Percentiles rank a stretch among this genome's conserved stretches.
These are phyloP conservation scores for Cymbidium sinense DNA, from an alignment of 106 monocot species.

Conservation along the genomic window DNA sequence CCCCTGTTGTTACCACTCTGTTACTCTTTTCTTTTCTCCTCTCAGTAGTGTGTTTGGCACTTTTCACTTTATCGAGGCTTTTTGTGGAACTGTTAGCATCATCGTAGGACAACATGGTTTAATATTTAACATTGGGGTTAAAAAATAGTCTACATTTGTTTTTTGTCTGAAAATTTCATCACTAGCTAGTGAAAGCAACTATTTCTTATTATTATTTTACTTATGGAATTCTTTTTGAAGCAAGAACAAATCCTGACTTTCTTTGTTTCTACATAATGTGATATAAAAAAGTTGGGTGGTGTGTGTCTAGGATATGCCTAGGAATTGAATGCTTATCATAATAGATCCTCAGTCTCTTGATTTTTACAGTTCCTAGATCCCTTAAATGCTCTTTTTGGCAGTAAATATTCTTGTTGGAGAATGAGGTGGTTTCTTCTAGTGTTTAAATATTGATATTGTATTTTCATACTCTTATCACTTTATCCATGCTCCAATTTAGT, in stretches of 20 bases:
- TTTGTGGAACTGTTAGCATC: neutral
- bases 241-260: neutral
- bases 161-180: neutral
- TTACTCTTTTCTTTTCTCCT: neutral
- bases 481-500: neutral
- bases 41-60: neutral
- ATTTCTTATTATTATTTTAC: neutral
- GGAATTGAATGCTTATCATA: neutral
- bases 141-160: neutral
- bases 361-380: neutral
- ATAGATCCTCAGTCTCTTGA: neutral
- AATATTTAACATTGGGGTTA: neutral
- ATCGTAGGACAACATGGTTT: neutral
- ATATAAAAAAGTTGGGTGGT: neutral
- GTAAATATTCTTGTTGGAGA: neutral
- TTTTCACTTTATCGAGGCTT: neutral
- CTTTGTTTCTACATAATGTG: neutral
- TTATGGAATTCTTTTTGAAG: neutral
- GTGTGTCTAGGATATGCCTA: neutral
- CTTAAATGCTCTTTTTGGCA: neutral
- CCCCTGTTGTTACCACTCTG: neutral
- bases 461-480: neutral
- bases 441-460: neutral
- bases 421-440: neutral
- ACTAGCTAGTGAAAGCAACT: neutral